These are phyloP conservation scores for Sclerospora graminicola DNA, from an alignment of 352 stramenopile species.

Conservation along the genomic window DNA sequence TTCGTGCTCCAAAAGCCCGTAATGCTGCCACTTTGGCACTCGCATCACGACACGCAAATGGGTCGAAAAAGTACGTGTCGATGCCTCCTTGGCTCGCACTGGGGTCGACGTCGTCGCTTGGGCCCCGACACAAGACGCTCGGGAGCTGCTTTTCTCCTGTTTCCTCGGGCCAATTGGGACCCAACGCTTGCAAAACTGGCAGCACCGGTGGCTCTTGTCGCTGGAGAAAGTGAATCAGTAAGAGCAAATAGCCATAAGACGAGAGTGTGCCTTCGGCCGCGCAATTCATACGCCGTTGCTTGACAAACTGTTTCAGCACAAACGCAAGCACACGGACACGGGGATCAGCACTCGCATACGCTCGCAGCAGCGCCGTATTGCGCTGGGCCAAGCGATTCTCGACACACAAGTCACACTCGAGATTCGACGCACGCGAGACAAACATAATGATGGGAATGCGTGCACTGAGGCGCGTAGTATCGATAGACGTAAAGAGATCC, in stretches of 20 bases:
- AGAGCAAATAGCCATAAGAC: slow-evolving; percentile 78
- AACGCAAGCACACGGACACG: slow-evolving; percentile 75
- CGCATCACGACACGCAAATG: slow-evolving; percentile 44
- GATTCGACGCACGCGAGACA: slow-evolving; percentile 60
- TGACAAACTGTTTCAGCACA: slow-evolving; percentile 76
- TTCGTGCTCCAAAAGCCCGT: slow-evolving; percentile 30
- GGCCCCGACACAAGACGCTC: slow-evolving; percentile 40
- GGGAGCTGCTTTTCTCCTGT: slow-evolving; percentile 29
- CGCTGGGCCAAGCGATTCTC: slow-evolving; percentile 95
- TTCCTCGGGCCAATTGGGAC: slow-evolving; percentile 38
- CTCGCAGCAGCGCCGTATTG: slow-evolving; percentile 93
- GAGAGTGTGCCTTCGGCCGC: slow-evolving; percentile 70
- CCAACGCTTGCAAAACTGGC: slow-evolving; percentile 60
- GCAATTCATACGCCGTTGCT: slow-evolving; percentile 77
- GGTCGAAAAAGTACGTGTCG: slow-evolving; percentile 83
- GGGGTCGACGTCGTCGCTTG: slow-evolving; percentile 30
- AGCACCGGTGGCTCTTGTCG: slow-evolving; percentile 54
- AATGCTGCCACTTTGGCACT: slow-evolving; percentile 33
- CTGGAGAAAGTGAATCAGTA: slow-evolving; percentile 81
- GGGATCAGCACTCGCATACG: slow-evolving; percentile 82
- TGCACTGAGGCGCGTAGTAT: slow-evolving; percentile 84
- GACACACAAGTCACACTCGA: slow-evolving; percentile 82
- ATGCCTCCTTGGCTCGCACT: slow-evolving; percentile 19
- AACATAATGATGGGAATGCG: slow-evolving; percentile 98
- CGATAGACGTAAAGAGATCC: slow-evolving; percentile 56